Conservation (phyloP, 1,284 basidiomycete species). For the Fomes fomentarius region DNA sequence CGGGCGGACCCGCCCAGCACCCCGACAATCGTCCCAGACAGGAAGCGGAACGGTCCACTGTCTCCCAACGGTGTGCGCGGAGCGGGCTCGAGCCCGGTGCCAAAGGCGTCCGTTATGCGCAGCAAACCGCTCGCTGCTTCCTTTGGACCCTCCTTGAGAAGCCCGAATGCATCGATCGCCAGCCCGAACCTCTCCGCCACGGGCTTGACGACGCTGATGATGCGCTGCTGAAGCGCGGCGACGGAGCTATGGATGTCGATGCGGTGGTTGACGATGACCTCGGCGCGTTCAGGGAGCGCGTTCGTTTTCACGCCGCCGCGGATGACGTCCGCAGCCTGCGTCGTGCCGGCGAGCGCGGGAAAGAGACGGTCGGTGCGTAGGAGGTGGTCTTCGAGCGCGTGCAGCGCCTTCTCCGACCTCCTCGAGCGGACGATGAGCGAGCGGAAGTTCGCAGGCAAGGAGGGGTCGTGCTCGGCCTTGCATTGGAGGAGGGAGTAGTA, state of each 20-base stretch:
- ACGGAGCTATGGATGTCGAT: constrained; percentile 52
- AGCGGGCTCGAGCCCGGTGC: constrained; percentile 52
- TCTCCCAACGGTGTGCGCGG: constrained; percentile 52
- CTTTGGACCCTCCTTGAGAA: constrained; percentile 16
- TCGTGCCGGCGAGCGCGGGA: constrained; percentile 56
- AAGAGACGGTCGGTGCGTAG: constrained; percentile 31
- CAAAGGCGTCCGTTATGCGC: constrained; percentile 44
- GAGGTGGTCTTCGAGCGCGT: constrained; percentile 43
- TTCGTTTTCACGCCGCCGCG: constrained; percentile 68
- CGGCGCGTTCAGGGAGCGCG: constrained; percentile 56
- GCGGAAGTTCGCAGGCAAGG: constrained; percentile 40
- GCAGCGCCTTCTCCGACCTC: constrained; percentile 44
- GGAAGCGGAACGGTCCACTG: constrained; percentile 49
- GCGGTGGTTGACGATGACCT: constrained; percentile 57
- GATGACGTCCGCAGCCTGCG: constrained; percentile 72
- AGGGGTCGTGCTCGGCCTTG: constrained; percentile 47
- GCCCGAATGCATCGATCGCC: constrained; percentile 54
- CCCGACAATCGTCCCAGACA: constrained; percentile 52
- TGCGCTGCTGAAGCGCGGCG: constrained; percentile 41
- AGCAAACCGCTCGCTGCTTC: constrained; percentile 27
- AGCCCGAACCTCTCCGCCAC: constrained; percentile 53
- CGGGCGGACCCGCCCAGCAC: constrained; percentile 40
- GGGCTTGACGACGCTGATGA: constrained; percentile 43
- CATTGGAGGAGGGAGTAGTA: constrained; percentile 38
- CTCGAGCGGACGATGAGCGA: constrained; percentile 40